Percentiles rank a stretch among this genome's conserved stretches.
Conservation (phyloP, 768 basidiomycete genomes). For the Lyophyllum atratum region DNA sequence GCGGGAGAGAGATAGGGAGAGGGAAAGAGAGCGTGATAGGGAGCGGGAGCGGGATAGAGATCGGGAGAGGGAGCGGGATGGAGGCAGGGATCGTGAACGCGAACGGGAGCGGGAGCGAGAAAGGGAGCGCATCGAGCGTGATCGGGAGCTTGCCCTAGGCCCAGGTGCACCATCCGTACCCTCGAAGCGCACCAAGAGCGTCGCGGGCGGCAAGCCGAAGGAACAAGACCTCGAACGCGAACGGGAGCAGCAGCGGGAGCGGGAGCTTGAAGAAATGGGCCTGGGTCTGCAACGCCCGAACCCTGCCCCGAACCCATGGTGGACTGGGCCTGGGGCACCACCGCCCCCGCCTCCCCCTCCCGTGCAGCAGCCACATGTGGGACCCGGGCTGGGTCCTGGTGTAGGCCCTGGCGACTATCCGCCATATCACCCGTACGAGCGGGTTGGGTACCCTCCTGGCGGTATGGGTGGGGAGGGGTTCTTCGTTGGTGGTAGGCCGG, state of each 20-base stretch:
- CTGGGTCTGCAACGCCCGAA: not conserved
- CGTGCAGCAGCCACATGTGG: conserved; percentile 1
- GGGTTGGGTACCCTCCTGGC: not conserved
- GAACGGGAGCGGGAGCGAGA: conserved; percentile 5
- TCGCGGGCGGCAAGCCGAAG: not conserved
- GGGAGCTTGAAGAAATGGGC: conserved; percentile 12
- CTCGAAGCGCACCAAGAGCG: not conserved
- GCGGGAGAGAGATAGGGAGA: conserved; percentile 16
- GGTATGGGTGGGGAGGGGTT: not conserved
- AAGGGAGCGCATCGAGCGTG: not conserved
- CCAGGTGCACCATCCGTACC: not conserved
- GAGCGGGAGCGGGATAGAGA: conserved; percentile 12
- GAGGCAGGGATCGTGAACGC: conserved; percentile 22
- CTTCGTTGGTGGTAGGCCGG: not conserved
- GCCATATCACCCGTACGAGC: not conserved
- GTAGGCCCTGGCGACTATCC: not conserved
- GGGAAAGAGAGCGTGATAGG: conserved; percentile 26
- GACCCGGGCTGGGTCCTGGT: conserved; percentile 1
- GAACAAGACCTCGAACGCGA: conserved; percentile 8
- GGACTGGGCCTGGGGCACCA: not conserved
- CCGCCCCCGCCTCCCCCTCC: not conserved
- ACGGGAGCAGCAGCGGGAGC: conserved; percentile 18
- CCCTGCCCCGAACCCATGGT: not conserved
- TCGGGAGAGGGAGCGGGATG: conserved; percentile 16
- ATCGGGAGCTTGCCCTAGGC: not conserved